Evolutionary conservation across 176 grass and related monocot species (phyloP), one percentile per base, ranked within the genome.

Genomic region (Zizania latifolia): DNA sequence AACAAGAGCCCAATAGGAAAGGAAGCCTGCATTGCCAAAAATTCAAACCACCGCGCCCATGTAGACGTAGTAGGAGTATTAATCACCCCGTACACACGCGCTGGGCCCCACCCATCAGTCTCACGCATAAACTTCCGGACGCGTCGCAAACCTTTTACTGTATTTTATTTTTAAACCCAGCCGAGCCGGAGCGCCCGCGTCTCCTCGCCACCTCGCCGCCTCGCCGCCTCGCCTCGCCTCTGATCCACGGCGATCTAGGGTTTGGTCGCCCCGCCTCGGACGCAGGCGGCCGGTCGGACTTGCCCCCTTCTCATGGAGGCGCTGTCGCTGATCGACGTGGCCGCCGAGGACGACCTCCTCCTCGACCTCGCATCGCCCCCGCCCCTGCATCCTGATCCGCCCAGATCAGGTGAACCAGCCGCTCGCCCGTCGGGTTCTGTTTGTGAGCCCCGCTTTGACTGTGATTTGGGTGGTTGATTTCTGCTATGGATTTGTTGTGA

Each of bases 241-340:
- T n/a, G n/a, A n/a, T 51, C 17, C 21, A 13, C 75, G 62, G 70
- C 53, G 56, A 93, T 81, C 50, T 90, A 84, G 88, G 82, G 70
- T 82, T 85, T 35, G 39, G 31, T n/a, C n/a, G 3, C 40, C 29
- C 31, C 22, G 17, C 8, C 27, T 15, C 68, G 67, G 13, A 8
- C 9, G 31, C 1, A 4, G 0, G 16, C 15, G 34, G 10, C 2
- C 14, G 17, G 9, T 7, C 5, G 22, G 26, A 2, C 15, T 30
- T 15, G 9, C 6, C 33, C 8, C 36, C n/a, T n/a, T 4, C 2
- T 53, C 31, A 92, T 96, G 93, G 93, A 92, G 75, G 29, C 10
- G 53, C 93, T 96, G 1, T 81, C 78, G 6, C 86, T 92, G 33
- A 92, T 96, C 74, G 89, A 96, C 55, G 70, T 92, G 26, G 39